phyloP scores from a whole-genome alignment of 768 basidiomycete species.

The Hortiboletus campestris region DNA sequence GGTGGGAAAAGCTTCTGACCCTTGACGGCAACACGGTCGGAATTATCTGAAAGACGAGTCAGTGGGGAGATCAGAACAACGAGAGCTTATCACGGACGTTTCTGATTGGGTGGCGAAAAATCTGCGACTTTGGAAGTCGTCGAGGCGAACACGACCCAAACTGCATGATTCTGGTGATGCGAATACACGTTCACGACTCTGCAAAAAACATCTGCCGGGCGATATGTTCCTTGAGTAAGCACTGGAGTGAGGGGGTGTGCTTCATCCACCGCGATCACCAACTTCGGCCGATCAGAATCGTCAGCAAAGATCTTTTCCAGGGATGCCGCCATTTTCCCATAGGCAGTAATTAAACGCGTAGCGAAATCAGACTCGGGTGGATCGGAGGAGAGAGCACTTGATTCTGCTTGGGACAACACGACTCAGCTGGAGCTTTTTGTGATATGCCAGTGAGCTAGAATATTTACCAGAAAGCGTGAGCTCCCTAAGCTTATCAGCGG shows the following conservation, averaged over 20 bases:
- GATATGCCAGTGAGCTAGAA: no score
- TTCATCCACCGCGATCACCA: slow-evolving; percentile 19
- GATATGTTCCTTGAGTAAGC: background rate
- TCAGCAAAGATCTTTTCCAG: background rate
- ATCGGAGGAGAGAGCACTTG: no score
- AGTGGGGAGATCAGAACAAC: background rate
- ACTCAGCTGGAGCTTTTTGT: no score
- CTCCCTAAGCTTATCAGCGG: background rate
- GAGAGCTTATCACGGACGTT: background rate
- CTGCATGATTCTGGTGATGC: background rate
- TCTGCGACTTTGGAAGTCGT: slow-evolving; percentile 12
- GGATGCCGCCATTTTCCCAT: background rate
- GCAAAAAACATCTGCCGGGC: slow-evolving; percentile 3
- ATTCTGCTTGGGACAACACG: background rate
- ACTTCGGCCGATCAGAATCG: background rate
- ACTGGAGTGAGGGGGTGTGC: slow-evolving; percentile 1
- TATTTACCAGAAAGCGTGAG: no score
- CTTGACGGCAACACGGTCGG: background rate
- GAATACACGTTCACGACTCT: slow-evolving; percentile 9
- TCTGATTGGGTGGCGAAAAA: no score
- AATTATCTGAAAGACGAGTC: slow-evolving; percentile 4
- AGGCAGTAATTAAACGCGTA: background rate
- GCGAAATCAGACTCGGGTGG: background rate
- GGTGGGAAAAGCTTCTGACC: slow-evolving; percentile 4
- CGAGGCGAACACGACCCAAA: slow-evolving; percentile 19